Evolutionary conservation across 1,139 yeast species (phyloP).

Genomic region (Kodamaea derodonti): DNA sequence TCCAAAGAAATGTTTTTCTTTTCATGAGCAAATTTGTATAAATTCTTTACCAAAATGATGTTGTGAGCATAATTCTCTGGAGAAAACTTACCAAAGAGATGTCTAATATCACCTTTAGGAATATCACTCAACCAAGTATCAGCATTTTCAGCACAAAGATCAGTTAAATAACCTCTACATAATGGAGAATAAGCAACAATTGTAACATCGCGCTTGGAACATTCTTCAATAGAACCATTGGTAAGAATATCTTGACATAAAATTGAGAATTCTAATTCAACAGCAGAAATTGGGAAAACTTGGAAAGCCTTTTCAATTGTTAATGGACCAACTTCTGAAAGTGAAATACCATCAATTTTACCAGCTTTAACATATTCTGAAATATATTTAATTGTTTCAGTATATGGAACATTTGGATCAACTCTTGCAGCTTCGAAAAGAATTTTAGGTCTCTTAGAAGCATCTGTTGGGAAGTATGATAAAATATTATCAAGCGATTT

Average conservation of each 20-base stretch:
- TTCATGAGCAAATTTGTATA: slow-evolving; percentile 48
- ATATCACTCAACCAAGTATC: slow-evolving; percentile 38
- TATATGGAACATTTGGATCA: slow-evolving; percentile 45
- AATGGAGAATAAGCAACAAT: slow-evolving; percentile 77
- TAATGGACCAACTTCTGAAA: slow-evolving; percentile 63
- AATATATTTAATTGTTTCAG: slow-evolving; percentile 46
- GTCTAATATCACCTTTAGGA: slow-evolving; percentile 43
- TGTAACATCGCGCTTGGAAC: slow-evolving; percentile 45
- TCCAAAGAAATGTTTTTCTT: slow-evolving; percentile 50
- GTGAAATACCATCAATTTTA: slow-evolving; percentile 57
- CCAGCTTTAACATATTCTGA: slow-evolving; percentile 52
- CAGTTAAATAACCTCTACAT: slow-evolving; percentile 71
- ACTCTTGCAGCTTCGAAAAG: slow-evolving; percentile 68
- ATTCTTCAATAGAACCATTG: slow-evolving; percentile 59
- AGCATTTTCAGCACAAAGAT: slow-evolving; percentile 39
- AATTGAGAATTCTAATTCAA: slow-evolving; percentile 72
- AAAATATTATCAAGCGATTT: slow-evolving; percentile 47
- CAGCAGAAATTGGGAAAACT: slow-evolving; percentile 52
- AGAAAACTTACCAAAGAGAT: slow-evolving; percentile 52
- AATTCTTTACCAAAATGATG: slow-evolving; percentile 36
- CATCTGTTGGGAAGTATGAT: slow-evolving; percentile 42
- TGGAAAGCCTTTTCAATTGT: slow-evolving; percentile 55
- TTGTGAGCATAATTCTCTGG: slow-evolving; percentile 57
- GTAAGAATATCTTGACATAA: slow-evolving; percentile 52
- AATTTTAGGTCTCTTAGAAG: slow-evolving; percentile 39